A percentile compares a stretch with the other conserved stretches of the same genome.
Evolutionary conservation across 305 asterid species (phyloP).

Genomic region (Salvia sclarea): DNA sequence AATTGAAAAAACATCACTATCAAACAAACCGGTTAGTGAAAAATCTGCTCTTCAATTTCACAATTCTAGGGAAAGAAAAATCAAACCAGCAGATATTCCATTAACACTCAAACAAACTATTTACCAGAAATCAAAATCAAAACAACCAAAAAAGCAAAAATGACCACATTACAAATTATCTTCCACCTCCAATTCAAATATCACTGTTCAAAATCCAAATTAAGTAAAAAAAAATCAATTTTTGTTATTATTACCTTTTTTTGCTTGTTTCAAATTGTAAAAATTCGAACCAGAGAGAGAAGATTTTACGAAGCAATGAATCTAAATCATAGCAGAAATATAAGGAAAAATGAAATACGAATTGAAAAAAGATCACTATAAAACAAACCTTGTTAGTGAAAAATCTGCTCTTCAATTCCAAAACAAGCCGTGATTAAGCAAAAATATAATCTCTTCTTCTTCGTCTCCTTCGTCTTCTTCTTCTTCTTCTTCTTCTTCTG

Average conservation of each 20-base stretch:
- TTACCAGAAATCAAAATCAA: slow-evolving; percentile 15
- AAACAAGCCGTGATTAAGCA: slow-evolving; percentile 22
- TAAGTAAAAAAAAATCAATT: neutral
- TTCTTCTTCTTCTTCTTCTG: slow-evolving; percentile 6
- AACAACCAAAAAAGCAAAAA: neutral
- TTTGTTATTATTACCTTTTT: neutral
- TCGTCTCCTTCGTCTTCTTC: neutral
- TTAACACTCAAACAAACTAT: neutral
- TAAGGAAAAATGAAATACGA: neutral
- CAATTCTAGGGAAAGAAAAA: neutral
- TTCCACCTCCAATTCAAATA: neutral
- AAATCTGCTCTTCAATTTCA: slow-evolving; percentile 2
- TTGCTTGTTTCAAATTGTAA: neutral
- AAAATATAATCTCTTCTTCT: neutral
- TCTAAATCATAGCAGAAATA: neutral
- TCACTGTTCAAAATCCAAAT: neutral
- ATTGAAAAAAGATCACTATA: neutral
- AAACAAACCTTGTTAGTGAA: slow-evolving; percentile 26
- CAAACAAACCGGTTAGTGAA: slow-evolving; percentile 26
- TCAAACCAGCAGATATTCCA: neutral
- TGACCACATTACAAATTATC: neutral
- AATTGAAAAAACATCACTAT: neutral
- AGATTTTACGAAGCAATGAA: neutral
- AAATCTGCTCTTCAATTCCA: slow-evolving; percentile 2
- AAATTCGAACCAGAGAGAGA: neutral